A percentile compares a stretch with the other conserved stretches of the same genome.
phyloP scores from a whole-genome alignment of 305 asterid species.

The Ajuga reptans region DNA sequence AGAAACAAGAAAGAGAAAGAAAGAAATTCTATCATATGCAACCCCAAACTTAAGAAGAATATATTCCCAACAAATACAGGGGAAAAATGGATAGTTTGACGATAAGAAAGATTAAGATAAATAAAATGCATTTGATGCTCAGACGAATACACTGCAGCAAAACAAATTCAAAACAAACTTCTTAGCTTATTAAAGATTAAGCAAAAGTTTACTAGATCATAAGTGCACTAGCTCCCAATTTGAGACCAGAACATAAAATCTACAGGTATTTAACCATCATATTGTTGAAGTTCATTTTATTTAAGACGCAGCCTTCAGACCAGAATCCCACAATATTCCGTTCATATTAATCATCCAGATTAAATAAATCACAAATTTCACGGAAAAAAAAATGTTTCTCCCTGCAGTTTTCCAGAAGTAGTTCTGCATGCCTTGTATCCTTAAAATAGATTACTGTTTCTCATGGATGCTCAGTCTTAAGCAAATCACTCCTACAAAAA shows the following conservation, averaged over 20 bases:
- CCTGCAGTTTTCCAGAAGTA: constrained; percentile 13
- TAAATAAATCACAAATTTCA: constrained; percentile 3
- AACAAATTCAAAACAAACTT: background rate
- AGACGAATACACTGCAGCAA: background rate
- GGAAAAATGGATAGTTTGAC: background rate
- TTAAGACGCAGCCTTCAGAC: background rate
- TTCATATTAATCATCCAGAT: background rate
- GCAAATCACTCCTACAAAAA: background rate
- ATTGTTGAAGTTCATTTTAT: background rate
- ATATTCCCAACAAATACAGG: background rate
- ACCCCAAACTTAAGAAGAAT: background rate
- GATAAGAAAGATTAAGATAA: background rate
- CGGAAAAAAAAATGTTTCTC: background rate
- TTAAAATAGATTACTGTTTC: background rate
- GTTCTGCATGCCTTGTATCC: constrained; percentile 3
- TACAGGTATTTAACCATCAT: background rate
- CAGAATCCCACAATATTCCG: background rate
- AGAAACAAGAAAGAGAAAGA: too few species aligned
- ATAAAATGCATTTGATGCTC: background rate
- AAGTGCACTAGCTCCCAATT: constrained; percentile 3
- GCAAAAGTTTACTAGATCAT: background rate
- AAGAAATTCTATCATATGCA: background rate
- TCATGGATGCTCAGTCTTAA: background rate
- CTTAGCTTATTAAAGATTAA: background rate
- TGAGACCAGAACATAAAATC: background rate